A percentile compares a stretch with the other conserved stretches of the same genome.
Conservation (phyloP, 1,284 basidiomycete genomes). For the Apiotrichum brassicae region DNA sequence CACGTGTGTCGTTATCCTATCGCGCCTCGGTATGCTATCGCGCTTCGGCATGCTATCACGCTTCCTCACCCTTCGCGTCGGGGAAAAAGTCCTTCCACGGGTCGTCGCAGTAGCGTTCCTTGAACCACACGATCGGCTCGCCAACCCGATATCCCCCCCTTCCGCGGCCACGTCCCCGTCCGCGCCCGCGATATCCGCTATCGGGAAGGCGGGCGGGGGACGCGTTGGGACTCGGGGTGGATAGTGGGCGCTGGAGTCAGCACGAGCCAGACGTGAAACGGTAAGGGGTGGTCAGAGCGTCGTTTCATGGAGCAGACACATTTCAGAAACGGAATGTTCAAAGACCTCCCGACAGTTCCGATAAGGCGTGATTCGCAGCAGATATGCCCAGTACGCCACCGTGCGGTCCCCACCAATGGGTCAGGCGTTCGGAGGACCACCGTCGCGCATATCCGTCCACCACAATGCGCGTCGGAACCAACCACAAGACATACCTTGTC, state of each 20-base stretch:
- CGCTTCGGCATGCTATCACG: not conserved
- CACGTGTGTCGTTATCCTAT: too few species aligned
- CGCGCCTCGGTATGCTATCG: too few species aligned
- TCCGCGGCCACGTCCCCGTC: constrained; percentile 5
- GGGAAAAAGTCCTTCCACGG: constrained; percentile 28
- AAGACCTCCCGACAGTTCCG: too few species aligned
- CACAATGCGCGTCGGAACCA: not conserved
- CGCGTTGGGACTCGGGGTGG: not conserved
- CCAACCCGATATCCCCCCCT: constrained; percentile 2
- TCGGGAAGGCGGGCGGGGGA: too few species aligned
- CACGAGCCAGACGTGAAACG: too few species aligned
- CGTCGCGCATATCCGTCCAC: not conserved
- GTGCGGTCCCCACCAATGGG: too few species aligned
- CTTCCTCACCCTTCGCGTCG: not conserved
- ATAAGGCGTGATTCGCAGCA: too few species aligned
- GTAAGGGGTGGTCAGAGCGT: not conserved
- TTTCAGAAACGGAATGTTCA: not conserved
- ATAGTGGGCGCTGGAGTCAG: not conserved
- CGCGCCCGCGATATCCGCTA: not conserved
- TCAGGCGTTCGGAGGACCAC: not conserved
- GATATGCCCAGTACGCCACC: too few species aligned
- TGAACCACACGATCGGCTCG: constrained; percentile 22
- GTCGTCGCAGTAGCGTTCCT: constrained; percentile 35
- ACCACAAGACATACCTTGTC: constrained; percentile 10
- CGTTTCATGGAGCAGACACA: not conserved